Evolutionary conservation across 352 stramenopile genomes (phyloP), one percentile per base, ranked within the genome.

Genomic region (Globisporangium spiculum): DNA sequence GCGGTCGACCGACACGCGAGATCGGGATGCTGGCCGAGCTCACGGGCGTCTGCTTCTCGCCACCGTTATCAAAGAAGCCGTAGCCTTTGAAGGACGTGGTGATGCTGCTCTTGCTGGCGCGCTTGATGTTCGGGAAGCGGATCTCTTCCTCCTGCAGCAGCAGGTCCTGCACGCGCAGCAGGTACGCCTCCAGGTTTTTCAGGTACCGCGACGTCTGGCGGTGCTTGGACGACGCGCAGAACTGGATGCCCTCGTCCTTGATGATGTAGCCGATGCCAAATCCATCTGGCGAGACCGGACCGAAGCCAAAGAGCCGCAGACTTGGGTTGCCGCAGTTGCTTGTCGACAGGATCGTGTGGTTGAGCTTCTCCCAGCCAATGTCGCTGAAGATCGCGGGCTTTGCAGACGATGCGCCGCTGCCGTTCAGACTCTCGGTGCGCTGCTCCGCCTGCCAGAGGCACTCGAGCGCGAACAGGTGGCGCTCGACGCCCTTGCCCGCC

Each of bases 261-360:
- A 99, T 99, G 66, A 99, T 98, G 81, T 99, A 99, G 57, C 97
- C 97, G 60, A 99, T 97, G 60, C 96, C 96, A 78, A 98, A 98
- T 38, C 97, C 97, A 71, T 99, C 93, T 14, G 88, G 76, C 56
- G 98, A 93, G 24, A 98, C 93, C 1, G 93, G 92, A 9, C 93
- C 93, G 75, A 98, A 98, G 36, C 96, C 94, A 79, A 98, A 98
- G 38, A 98, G 75, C 41, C 90, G 78, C 55, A 99, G 80, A 68
- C 89, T 95, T 46, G 97, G 94, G 78, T 99, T 99, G 12, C 96
- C 97, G 70, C 97, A 99, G 73, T 99, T 99, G 59, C 85, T 97
- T 9, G 97, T 99, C 18, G 94, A 98, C 22, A 99, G 74, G 59
- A 98, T 88, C 41, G 92, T 98, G 76, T 98, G 92, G 75, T 98